Evolutionary conservation across 2,329 filamentous ascomycete species (phyloP).

Genomic region (Microdochium trichocladiopsis): DNA sequence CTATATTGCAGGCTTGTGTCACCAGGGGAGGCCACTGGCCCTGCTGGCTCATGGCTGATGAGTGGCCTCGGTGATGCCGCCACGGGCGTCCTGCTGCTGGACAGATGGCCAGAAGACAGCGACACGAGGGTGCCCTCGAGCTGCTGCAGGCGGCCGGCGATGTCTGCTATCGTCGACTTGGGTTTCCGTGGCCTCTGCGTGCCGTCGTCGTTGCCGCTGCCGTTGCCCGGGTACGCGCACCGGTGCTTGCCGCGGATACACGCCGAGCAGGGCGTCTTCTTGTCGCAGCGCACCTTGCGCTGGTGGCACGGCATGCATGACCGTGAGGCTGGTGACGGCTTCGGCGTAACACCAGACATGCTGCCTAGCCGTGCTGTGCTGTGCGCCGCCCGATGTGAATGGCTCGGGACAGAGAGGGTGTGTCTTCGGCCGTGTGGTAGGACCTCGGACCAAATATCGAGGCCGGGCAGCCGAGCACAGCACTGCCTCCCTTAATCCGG

Average conservation of each 20-base stretch:
- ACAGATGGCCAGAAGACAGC: not conserved
- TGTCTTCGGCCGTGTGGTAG: too few species aligned
- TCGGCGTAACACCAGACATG: not conserved
- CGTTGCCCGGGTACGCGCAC: constrained; percentile 13
- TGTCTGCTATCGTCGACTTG: constrained; percentile 14
- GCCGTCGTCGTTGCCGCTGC: not conserved
- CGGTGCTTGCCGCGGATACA: constrained; percentile 11
- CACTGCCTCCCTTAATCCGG: too few species aligned
- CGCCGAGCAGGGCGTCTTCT: constrained; percentile 12
- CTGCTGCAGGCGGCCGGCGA: constrained; percentile 12
- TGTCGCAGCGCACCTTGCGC: constrained; percentile 17
- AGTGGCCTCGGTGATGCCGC: not conserved
- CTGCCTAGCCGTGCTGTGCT: too few species aligned
- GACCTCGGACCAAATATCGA: too few species aligned
- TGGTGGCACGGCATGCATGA: constrained; percentile 16
- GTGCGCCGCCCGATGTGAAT: too few species aligned
- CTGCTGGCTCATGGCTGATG: not conserved
- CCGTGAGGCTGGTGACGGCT: constrained; percentile 1
- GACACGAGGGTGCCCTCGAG: constrained; percentile 12
- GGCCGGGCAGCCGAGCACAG: too few species aligned
- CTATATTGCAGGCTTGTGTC: not conserved
- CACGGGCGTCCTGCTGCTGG: too few species aligned
- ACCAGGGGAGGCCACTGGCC: too few species aligned
- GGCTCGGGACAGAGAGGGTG: too few species aligned
- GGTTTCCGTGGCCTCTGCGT: constrained; percentile 8